These are phyloP conservation scores for Kodamaea derodonti DNA, from an alignment of 1,139 yeast genomes.

Conservation along the genomic window DNA sequence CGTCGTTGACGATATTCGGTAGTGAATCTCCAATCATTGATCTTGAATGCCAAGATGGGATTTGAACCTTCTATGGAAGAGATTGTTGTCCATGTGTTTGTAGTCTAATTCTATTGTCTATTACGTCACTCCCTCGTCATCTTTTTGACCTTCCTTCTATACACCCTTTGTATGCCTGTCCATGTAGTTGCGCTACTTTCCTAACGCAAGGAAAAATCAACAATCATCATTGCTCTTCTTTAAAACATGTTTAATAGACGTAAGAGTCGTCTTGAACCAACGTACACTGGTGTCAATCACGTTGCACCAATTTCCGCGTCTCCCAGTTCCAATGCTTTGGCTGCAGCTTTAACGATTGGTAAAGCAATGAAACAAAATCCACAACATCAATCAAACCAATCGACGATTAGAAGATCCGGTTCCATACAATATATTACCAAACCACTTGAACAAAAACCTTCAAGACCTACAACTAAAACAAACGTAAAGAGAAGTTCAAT, in stretches of 20 bases:
- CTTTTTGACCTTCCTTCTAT: no score
- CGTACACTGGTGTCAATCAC: constrained; percentile 47
- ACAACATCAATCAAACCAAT: constrained; percentile 10
- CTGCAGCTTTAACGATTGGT: constrained; percentile 47
- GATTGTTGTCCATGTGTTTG: no score
- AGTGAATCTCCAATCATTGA: no score
- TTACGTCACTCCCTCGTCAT: no score
- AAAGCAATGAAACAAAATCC: constrained; percentile 19
- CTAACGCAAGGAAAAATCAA: no score
- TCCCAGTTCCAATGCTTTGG: constrained; percentile 41
- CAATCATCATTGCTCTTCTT: not conserved
- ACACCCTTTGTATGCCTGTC: no score
- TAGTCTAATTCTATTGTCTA: no score
- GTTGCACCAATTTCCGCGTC: constrained; percentile 29
- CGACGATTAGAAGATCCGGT: constrained; percentile 13
- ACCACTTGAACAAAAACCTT: constrained; percentile 6
- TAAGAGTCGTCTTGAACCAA: constrained; percentile 32
- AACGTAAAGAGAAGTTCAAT: not conserved
- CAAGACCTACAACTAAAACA: constrained; percentile 1
- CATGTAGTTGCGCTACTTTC: no score
- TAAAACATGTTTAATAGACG: constrained; percentile 33
- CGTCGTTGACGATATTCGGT: no score
- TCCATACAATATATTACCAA: constrained; percentile 14
- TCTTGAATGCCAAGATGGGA: no score
- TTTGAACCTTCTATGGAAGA: no score